Conservation (phyloP, 2,329 filamentous ascomycete genomes). For the Seiridium unicorne region DNA sequence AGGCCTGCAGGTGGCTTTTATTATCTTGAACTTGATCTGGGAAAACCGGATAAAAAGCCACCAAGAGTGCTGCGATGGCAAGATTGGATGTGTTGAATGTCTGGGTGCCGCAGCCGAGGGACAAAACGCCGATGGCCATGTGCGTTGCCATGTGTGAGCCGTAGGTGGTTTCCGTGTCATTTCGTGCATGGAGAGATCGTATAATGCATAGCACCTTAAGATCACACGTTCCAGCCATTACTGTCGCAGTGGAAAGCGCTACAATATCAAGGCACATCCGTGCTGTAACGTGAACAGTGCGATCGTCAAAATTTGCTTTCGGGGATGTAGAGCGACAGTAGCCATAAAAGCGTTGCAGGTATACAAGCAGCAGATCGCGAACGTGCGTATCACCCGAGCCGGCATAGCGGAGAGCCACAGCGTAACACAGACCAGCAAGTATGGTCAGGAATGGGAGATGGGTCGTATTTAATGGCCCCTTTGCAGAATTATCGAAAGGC, state of each 20-base stretch:
- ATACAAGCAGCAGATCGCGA: conserved; percentile 77
- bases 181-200: conserved; percentile 82
- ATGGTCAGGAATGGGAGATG: conserved; percentile 95
- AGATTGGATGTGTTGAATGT: conserved; percentile 88
- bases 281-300: conserved; percentile 77
- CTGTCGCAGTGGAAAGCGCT: conserved; percentile 76
- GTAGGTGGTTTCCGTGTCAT: conserved; percentile 81
- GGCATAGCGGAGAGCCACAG: conserved; percentile 70
- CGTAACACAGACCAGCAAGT: conserved; percentile 82
- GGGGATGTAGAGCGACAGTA: conserved; percentile 53
- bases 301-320: conserved; percentile 69
- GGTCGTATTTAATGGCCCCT: conserved; percentile 62
- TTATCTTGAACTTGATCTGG: conserved; percentile 90
- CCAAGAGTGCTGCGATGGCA: conserved; percentile 80
- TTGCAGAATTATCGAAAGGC: conserved; percentile 33
- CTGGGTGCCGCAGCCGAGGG: conserved; percentile 87
- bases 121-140: conserved; percentile 85
- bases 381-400: conserved; percentile 69
- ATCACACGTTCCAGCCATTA: conserved; percentile 97
- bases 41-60: conserved; percentile 93
- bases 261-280: conserved; percentile 89
- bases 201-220: conserved; percentile 80
- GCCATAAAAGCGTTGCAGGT: conserved; percentile 83
- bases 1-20: conserved; percentile 89
- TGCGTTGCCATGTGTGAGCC: conserved; percentile 93